Evolutionary conservation across 306 rosid genomes (phyloP), one percentile per base, ranked within the genome.

Genomic region (Vigna trinervia): DNA sequence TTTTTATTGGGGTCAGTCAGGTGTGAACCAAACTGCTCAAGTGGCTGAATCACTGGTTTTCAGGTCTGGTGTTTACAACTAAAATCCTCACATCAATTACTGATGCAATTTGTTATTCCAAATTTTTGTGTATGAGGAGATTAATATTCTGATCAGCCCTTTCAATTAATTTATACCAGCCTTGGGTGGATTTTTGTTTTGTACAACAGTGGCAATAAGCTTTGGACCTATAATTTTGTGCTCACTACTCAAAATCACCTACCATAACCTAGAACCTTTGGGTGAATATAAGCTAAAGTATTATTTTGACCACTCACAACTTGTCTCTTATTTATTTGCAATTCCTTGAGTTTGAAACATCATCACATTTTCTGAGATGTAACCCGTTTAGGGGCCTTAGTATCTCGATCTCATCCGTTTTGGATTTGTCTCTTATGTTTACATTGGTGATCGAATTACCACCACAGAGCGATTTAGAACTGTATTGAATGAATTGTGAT

Each of bases 21-120:
- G 32, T 46, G 68, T 67, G 57, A 75, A 50, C 52, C 59, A 69
- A 46, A 68, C 66, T 50, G 72, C 5, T 26, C 50, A 59, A 75
- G 34, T 70, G 52, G 68, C 19, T 41, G 38, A 41, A 39, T 43
- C 15, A 15, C 20, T 34, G 5, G 60, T 52, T 82, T 69, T 64
- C 72, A 50, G 69, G 66, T 70, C 45, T 60, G 23, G 59, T 19
- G 69, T 61, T 41, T 34, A 11, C 47, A 54, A 36, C 38, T 34
- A 34, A 5, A 53, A 63, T 53, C 38, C 17, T 47, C 58, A 38
- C 46, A 34, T 78, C 82, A 86, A 85, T 75, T 39, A 47, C 87
- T 84, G 75, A 67, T 56, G 85, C 51, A 68, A 52, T 68, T 65
- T 22, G 12, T 15, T 60, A 32, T 66, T 28, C 5, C 52, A 58